A percentile compares a stretch with the other conserved stretches of the same genome.
phyloP scores from a whole-genome alignment of 805 yeast genomes.

The Lachancea cidri region DNA sequence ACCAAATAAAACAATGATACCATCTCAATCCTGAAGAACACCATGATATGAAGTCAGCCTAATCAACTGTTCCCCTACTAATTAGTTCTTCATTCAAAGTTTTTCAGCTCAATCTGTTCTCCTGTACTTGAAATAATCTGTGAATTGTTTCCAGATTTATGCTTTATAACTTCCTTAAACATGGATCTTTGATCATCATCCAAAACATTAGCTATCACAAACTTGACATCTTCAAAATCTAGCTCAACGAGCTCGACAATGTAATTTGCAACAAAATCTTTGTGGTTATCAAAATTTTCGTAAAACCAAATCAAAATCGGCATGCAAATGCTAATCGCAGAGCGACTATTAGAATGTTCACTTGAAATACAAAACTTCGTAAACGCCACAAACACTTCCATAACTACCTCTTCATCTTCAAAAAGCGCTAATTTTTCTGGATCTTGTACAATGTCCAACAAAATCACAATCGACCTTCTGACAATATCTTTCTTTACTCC shows the following conservation, averaged over 20 bases:
- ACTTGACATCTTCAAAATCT: neutral
- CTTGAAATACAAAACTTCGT: neutral
- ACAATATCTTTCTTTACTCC: neutral
- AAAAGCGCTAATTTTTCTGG: neutral
- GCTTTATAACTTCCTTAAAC: neutral
- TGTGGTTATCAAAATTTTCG: neutral
- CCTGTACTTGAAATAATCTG: neutral
- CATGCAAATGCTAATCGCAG: neutral
- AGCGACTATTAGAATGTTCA: neutral
- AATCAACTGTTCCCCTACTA: neutral
- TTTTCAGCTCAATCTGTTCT: neutral
- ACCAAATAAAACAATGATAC: no score
- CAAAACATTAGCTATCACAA: neutral
- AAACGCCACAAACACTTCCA: neutral
- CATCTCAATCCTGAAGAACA: no score
- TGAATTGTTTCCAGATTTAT: neutral
- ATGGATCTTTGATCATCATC: neutral
- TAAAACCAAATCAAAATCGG: neutral
- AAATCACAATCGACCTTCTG: neutral
- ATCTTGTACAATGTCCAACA: neutral
- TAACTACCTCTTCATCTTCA: neutral
- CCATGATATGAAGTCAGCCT: slow-evolving; percentile 22
- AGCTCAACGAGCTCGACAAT: neutral
- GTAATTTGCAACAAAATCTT: neutral
- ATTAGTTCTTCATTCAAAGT: neutral